Evolutionary conservation across 106 monocot genomes (phyloP), one percentile per base, ranked within the genome.

Genomic region (Narthecium ossifragum): DNA sequence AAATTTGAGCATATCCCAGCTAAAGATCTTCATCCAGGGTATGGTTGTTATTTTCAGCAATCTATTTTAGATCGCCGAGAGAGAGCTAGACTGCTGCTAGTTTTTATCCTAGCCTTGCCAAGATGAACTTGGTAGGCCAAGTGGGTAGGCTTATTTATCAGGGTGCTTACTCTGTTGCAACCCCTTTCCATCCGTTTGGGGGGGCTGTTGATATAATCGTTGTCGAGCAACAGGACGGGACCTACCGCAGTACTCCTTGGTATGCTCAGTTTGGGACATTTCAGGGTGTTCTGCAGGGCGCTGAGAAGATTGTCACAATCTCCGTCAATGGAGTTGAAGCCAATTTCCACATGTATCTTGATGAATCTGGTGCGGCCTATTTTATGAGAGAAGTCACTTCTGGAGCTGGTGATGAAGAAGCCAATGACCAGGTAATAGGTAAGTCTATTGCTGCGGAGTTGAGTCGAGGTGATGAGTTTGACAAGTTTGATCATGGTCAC

Each of bases 251-350:
- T 37, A 93, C 93, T 6, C 93, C 93, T 6, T 93, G 93, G 93
- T 93, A 93, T 48, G 93, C 89, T 53, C 81, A 85, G 0, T 93
- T 93, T 70, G 93, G 93, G 10, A 93, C 88, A 56, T 93, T 93
- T 62, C 93, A 93, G 45, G 93, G 93, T 52, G 76, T 93, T 55
- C 75, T 93, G 23, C 88, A 93, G 61, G 85, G 82, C 46, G 69
- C 85, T 5, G 93, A 93, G 73, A 93, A 93, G 73, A 40, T 93
- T 10, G 88, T 93, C 21, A 67, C 70, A 20, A 89, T 93, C 32
- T 66, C 80, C 15, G 93, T 93, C 36, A 93, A 93, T 79, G 85
- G 85, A 1, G 63, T 60, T 1, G 89, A 80, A 47, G 88, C 93
- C 17, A 65, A 72, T 50, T 89, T 93, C 53, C 85, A 89, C 64